phyloP scores from a whole-genome alignment of 2,329 filamentous ascomycete species.

The Claviceps sp. region DNA sequence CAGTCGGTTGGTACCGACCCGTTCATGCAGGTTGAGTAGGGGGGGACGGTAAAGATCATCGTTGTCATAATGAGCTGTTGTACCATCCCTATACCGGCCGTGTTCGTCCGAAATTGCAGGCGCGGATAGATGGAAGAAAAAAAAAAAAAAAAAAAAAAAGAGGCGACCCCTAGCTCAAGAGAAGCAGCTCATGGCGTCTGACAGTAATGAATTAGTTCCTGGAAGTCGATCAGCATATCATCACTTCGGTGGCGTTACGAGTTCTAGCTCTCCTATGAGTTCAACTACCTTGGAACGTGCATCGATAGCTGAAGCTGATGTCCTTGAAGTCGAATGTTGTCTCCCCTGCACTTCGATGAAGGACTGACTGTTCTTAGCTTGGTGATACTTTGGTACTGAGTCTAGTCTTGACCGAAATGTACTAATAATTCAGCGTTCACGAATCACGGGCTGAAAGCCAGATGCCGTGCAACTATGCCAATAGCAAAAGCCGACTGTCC shows the following conservation, averaged over 20 bases:
- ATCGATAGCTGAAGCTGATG: background rate
- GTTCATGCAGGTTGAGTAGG: background rate
- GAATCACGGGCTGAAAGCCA: background rate
- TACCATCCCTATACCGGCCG: background rate
- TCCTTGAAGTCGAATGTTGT: background rate
- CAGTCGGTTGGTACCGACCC: background rate
- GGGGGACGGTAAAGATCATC: background rate
- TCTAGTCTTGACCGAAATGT: background rate
- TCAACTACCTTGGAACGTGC: background rate
- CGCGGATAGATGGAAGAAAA: background rate
- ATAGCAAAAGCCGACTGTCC: too few species aligned
- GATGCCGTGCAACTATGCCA: background rate
- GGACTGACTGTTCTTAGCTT: background rate
- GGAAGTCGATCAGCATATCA: background rate
- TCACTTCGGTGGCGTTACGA: background rate
- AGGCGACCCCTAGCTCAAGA: background rate
- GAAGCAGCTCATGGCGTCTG: background rate
- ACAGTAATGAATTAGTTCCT: background rate
- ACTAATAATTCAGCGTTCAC: background rate
- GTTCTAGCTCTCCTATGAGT: background rate
- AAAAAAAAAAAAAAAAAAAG: background rate
- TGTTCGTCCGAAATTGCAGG: background rate
- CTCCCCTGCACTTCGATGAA: background rate
- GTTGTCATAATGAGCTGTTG: background rate
- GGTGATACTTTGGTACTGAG: background rate